Evolutionary conservation across 768 basidiomycete genomes (phyloP), one percentile per base, ranked within the genome.

Genomic region (Rhodotorula paludigena): DNA sequence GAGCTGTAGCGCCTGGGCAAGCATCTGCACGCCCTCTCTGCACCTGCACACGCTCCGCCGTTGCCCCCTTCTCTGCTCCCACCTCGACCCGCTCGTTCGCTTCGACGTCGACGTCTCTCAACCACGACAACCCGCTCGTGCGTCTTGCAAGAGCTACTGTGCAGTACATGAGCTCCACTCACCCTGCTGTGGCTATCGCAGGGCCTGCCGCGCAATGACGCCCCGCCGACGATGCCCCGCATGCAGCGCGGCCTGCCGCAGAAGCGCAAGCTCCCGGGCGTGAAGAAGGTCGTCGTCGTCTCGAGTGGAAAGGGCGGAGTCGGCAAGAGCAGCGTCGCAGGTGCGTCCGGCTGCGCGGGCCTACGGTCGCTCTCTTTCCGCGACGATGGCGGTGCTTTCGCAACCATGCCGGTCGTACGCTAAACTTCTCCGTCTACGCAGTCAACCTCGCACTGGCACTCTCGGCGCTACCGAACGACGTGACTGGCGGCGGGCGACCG

Each of bases 281-380:
- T 92, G 12, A 85, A 86, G 73, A 86, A 86, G 68, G 85, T 93
- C 23, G 76, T 97, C 8, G 87, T 84, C 4, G 90, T 97, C 0
- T 89, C 92, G 14, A 90, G 89, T 71, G 93, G 92, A 9, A 97
- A 97, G 76, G 94, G 94, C 33, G 93, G 93, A 3, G 93, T 96
- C 25, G 93, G 93, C 25, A 98, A 96, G 79, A 92, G 90, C 68
- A 97, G 92, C 0, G 82, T 97, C 39, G 90, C 92, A 63, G 88
- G 92, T 92, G 68, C 45, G 83, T 65, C 16, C 3, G 5, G 3
- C 49, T 20, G 14, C 23, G 16, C 36, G 14, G 28, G 7, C 21
- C 38, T 18, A 28, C 23, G 18, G 20, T 7, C 0, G 36, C 16
- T 18, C 23, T 16, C n/a, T 52, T 28, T 25, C 38, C 30, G 38